Base-by-base conservation (phyloP, 148 eudicot species). In the Spergularia bocconei region DNA sequence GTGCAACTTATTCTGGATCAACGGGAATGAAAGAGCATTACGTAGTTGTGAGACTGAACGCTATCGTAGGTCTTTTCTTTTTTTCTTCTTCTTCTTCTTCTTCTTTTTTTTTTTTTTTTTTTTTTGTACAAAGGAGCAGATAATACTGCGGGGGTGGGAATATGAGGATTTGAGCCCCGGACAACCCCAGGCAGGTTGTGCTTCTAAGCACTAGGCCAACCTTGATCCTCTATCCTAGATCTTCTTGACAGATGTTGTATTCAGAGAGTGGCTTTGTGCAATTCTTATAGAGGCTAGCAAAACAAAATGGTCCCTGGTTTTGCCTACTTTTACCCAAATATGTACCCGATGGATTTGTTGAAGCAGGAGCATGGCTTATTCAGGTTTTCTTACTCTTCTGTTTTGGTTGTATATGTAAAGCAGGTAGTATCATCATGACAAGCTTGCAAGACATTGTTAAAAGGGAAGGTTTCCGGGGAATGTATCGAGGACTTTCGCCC, bases 401-500 rank as follows among this genome's bases (percentile, higher is more conserved):
- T 72, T 39, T 52, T 56, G 54, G 11, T n/a, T 15, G 44, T 41
- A 53, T 36, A 52, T 72, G 47, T 25, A 14, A 64, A 81, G 74
- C 88, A 93, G 98, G 98, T 81, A 86, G 93, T 84, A 79, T 93
- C 60, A 93, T 93, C 77, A 48, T 93, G 55, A 82, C 88, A 54
- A 88, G 91, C 80, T 78, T 93, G 58, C 89, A 89, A 77, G 81
- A 88, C 70, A 90, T 93, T 64, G 63, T 93, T 71, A 86, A 82
- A 66, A 87, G 65, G 51, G 98, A 93, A 80, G 98, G 98, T 38
- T 75, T 83, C 57, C 85, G 78, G 83, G 98, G 98, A 76, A 29
- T 93, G 85, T 93, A 93, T 44, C 93, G 97, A 33, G 98, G 98
- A 38, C 98, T 93, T 79, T 86, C 98, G 73, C 98, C 98, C 73